Base-by-base conservation (phyloP, 352 stramenopile genomes). In the Phytophthora brassicae region DNA sequence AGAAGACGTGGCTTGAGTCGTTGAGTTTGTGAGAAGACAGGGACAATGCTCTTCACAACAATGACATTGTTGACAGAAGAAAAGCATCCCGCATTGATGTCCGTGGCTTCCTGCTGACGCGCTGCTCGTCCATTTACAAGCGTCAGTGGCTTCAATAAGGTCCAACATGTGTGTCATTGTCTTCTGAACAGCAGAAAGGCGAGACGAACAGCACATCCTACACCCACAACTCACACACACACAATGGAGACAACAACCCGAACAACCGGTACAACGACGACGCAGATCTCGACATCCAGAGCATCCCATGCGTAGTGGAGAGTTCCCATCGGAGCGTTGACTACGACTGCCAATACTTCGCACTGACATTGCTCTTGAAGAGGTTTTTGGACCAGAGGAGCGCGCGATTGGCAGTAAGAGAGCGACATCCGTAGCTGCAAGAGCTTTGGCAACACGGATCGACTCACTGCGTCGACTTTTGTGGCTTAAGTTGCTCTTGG, bases 191-290 rank as follows among this genome's bases (percentile, higher is more conserved):
- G 70, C 77, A 0, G 73, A 56, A 26, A 74, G 66, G 4, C 75
- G 74, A 24, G 77, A 84, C 5, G 79, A 86, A 43, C 79, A 83
- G 68, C 84, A 92, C 75, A 90, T 84, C n/a, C 81, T 75, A 33
- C 84, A 92, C 11, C 75, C 74, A 50, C 84, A 92, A 28, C 71
- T 76, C 31, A 88, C 64, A 60, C 84, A 92, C 14, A 84, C 72
- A 17, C 84, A 92, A 62, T 92, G 84, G 19, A 87, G 58, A 43
- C 77, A 89, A 53, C 84, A 92, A 1, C 76, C 77, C 6, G 64
- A 75, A 49, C 84, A 92, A 7, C 75, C 75, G 0, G 79, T 88
- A 35, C 84, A 92, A 22, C 81, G 76, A 7, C 81, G 75, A 4
- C 77, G 75, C 7, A 75, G 45, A 52, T 92, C 79, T 8, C 77